A percentile compares a stretch with the other conserved stretches of the same genome.
phyloP scores from a whole-genome alignment of 148 eudicot species.

The Rhododendron simsii region DNA sequence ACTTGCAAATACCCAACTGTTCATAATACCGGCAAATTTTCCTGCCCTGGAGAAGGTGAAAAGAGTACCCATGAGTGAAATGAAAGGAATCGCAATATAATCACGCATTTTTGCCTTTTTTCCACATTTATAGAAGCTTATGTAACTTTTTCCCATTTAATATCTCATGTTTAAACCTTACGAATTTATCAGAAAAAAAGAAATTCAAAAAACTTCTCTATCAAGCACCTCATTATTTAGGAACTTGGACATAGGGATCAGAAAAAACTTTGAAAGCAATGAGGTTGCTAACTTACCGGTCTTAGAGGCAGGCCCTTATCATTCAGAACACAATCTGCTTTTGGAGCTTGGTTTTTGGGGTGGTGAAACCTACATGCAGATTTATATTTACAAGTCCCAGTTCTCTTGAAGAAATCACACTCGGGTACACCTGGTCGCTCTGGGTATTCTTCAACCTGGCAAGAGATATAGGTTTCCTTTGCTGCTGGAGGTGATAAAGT shows the following conservation, averaged over 20 bases:
- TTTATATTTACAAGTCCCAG: slow-evolving; percentile 54
- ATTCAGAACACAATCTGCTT: slow-evolving; percentile 21
- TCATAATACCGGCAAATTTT: slow-evolving; percentile 50
- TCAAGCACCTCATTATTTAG: not conserved
- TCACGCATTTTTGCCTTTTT: not conserved
- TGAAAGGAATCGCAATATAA: not conserved
- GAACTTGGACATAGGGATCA: not conserved
- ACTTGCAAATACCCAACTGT: slow-evolving; percentile 54
- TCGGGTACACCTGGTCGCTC: slow-evolving; percentile 56
- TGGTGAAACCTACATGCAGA: slow-evolving; percentile 52
- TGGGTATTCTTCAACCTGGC: slow-evolving; percentile 46
- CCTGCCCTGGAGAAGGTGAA: slow-evolving; percentile 38
- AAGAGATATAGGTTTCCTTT: slow-evolving; percentile 18
- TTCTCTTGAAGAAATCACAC: slow-evolving; percentile 52
- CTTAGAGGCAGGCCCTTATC: slow-evolving; percentile 49
- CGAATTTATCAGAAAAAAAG: not conserved
- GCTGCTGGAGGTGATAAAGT: slow-evolving; percentile 19
- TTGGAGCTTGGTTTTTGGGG: slow-evolving; percentile 33
- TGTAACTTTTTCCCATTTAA: not conserved
- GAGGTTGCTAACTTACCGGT: slow-evolving; percentile 38
- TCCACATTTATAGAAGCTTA: not conserved
- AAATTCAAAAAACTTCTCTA: not conserved
- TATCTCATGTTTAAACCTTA: not conserved
- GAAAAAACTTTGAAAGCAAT: not conserved
- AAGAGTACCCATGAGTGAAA: not conserved